Conservation (phyloP, 371 early-diverging fungal species). For the Mortierella sp. region DNA sequence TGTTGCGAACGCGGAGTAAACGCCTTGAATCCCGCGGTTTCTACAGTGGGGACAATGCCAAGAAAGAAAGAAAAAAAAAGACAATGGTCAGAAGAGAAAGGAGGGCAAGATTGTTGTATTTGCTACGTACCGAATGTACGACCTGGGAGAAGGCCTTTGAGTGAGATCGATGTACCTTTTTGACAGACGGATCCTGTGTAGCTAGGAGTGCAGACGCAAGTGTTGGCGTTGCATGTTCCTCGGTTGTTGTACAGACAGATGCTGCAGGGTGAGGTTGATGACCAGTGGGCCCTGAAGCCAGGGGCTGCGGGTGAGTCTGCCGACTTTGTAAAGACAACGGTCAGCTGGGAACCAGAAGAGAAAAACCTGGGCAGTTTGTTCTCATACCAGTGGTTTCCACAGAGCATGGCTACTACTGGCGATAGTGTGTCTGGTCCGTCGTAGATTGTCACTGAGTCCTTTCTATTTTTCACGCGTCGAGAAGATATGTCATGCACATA, state of each 20-base stretch:
- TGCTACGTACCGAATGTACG: too few relatives aligned
- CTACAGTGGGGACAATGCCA: too few relatives aligned
- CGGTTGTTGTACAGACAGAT: conserved; percentile 28
- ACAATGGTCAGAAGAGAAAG: background rate
- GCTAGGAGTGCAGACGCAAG: conserved; percentile 24
- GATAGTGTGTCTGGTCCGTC: conserved; percentile 41
- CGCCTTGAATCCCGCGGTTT: conserved; percentile 28
- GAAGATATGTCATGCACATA: background rate
- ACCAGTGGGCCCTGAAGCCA: conserved; percentile 29
- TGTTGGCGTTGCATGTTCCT: conserved; percentile 30
- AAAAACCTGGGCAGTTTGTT: conserved; percentile 14
- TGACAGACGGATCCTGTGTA: conserved; percentile 48
- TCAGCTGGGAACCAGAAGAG: conserved; percentile 42
- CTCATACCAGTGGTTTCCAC: conserved; percentile 39
- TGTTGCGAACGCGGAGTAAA: conserved; percentile 52
- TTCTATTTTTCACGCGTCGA: conserved; percentile 11
- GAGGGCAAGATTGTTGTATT: too few relatives aligned
- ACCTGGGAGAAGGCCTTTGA: background rate
- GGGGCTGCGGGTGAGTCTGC: conserved; percentile 19
- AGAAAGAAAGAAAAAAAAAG: too few relatives aligned
- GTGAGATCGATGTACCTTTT: conserved; percentile 22
- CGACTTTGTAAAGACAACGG: conserved; percentile 33
- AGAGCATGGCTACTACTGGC: conserved; percentile 35
- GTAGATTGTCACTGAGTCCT: conserved; percentile 47
- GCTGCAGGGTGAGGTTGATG: conserved; percentile 24